These are phyloP conservation scores for Saturnispora dispora DNA, from an alignment of 805 yeast genomes.

Conservation along the genomic window DNA sequence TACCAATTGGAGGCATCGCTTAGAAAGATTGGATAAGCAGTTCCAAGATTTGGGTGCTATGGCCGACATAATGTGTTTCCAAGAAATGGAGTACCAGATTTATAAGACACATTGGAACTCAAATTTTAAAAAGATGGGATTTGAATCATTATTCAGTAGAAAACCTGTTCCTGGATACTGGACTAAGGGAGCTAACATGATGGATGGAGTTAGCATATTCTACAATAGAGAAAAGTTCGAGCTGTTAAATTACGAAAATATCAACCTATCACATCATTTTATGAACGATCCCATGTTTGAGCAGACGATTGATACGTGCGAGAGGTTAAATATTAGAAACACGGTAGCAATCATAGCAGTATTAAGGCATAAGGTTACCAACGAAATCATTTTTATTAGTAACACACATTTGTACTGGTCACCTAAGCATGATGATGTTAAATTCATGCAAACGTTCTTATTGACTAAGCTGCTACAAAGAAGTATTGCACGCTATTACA, in stretches of 20 bases:
- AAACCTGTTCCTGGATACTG: conserved; percentile 48
- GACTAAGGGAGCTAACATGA: conserved; percentile 35
- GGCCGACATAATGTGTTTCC: conserved; percentile 49
- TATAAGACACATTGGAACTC: conserved; percentile 23
- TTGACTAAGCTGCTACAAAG: conserved; percentile 28
- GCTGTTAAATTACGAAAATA: conserved; percentile 24
- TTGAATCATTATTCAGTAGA: conserved; percentile 37
- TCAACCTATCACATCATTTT: conserved; percentile 28
- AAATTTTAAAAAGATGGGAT: conserved; percentile 24
- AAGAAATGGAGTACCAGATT: conserved; percentile 27
- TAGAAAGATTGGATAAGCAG: conserved; percentile 33
- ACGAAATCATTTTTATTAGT: conserved; percentile 36
- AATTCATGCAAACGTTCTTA: conserved; percentile 43
- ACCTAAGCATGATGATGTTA: conserved; percentile 43
- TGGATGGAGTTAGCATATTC: conserved; percentile 56
- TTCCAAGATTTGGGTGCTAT: conserved; percentile 25
- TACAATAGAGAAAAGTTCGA: conserved; percentile 41
- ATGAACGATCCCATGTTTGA: conserved; percentile 22
- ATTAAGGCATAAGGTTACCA: conserved; percentile 35
- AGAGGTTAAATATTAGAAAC: conserved; percentile 37
- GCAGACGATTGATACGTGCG: conserved; percentile 27
- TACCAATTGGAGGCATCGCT: conserved; percentile 42
- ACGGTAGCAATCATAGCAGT: conserved; percentile 49
- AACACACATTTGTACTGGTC: conserved; percentile 58
- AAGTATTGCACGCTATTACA: conserved; percentile 21